A percentile compares a stretch with the other conserved stretches of the same genome.
phyloP scores from a whole-genome alignment of 306 rosid genomes.

The Cucurbita pepo region DNA sequence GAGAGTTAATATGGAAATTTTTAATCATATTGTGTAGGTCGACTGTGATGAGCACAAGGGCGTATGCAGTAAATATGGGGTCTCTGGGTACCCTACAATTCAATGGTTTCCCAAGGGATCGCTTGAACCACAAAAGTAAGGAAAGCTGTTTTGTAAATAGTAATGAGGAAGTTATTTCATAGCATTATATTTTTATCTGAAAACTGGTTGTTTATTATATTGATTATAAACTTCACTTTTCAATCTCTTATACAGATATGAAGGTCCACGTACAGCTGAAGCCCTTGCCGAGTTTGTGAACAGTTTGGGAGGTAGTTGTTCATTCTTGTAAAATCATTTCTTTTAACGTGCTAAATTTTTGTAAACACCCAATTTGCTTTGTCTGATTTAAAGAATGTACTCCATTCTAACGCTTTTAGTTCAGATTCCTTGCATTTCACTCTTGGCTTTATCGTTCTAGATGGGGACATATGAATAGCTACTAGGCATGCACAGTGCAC shows the following conservation, averaged over 20 bases:
- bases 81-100: slow-evolving; percentile 79
- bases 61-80: slow-evolving; percentile 58
- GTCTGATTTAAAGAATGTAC: not conserved
- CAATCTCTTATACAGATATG: slow-evolving; percentile 31
- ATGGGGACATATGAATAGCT: not conserved
- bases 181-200: not conserved
- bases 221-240: not conserved
- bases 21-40: slow-evolving; percentile 24
- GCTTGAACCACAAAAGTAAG: slow-evolving; percentile 67
- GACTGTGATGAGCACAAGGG: slow-evolving; percentile 88
- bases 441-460: not conserved
- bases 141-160: not conserved
- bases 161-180: not conserved
- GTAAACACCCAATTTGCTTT: not conserved
- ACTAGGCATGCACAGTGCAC: not conserved
- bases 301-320: slow-evolving; percentile 44
- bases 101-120: slow-evolving; percentile 80
- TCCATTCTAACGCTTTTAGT: not conserved
- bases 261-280: slow-evolving; percentile 66
- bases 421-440: not conserved
- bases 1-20: not conserved
- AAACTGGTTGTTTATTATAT: not conserved
- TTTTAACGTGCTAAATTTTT: not conserved
- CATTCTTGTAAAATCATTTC: not conserved
- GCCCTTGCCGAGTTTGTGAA: slow-evolving; percentile 68